Percentiles rank a stretch among this genome's conserved stretches.
Conservation (phyloP, 345 rosid species). For the Trapa incisa region DNA sequence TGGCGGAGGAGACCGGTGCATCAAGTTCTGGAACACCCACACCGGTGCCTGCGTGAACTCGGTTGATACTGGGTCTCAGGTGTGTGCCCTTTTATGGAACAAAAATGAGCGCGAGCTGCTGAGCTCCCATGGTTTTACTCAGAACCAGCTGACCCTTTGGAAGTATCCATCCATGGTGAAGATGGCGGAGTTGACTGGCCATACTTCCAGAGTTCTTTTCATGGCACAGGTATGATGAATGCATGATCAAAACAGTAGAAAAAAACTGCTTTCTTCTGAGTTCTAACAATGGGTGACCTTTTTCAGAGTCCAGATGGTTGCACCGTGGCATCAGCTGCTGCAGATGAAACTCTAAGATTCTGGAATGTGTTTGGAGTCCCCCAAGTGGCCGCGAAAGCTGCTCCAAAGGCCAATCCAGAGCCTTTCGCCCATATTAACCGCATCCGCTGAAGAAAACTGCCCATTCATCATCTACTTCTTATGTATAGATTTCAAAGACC, state of each 20-base stretch:
- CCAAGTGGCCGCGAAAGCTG: constrained; percentile 36
- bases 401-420: constrained; percentile 34
- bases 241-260: background rate
- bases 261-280: background rate
- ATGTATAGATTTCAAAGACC: no score
- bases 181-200: constrained; percentile 33
- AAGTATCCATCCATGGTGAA: constrained; percentile 38
- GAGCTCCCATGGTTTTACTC: constrained; percentile 34
- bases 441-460: constrained; percentile 25
- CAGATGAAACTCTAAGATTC: constrained; percentile 53
- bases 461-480: no score
- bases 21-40: constrained; percentile 35
- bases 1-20: constrained; percentile 27
- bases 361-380: constrained; percentile 68
- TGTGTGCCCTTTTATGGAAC: constrained; percentile 34
- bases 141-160: constrained; percentile 34
- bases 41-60: constrained; percentile 38
- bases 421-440: constrained; percentile 46
- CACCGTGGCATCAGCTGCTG: constrained; percentile 72
- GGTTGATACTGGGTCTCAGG: constrained; percentile 33
- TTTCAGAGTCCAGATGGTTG: constrained; percentile 59
- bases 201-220: constrained; percentile 35
- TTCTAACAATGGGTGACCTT: background rate
- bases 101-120: constrained; percentile 32
- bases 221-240: constrained; percentile 19